A percentile compares a stretch with the other conserved stretches of the same genome.
Conservation (phyloP, 441 rosid genomes). For the Euphorbia celastroides region DNA sequence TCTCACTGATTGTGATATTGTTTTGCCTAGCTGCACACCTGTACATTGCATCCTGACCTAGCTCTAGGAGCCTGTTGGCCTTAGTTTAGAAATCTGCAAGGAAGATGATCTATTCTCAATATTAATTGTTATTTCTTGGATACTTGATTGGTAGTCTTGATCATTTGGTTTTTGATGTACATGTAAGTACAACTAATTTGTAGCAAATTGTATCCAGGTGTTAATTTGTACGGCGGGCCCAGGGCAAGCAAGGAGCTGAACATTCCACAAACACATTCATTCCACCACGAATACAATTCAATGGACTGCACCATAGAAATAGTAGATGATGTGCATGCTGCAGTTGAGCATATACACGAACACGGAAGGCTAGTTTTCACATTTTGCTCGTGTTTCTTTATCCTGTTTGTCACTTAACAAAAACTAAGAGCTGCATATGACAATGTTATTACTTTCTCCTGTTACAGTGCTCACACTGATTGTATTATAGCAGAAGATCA, state of each 20-base stretch:
- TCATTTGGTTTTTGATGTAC: not conserved
- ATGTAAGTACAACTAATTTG: not conserved
- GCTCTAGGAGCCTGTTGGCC: too few relatives aligned
- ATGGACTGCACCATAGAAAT: slow-evolving; percentile 86
- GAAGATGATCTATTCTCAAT: not conserved
- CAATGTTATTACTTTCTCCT: slow-evolving; percentile 13
- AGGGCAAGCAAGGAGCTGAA: slow-evolving; percentile 56
- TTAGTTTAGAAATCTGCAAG: too few relatives aligned
- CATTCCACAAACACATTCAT: slow-evolving; percentile 57
- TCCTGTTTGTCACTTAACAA: not conserved
- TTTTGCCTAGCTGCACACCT: too few relatives aligned
- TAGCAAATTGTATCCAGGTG: slow-evolving; percentile 44
- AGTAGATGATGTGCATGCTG: slow-evolving; percentile 74
- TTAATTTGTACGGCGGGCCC: slow-evolving; percentile 77
- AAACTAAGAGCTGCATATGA: not conserved
- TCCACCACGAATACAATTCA: slow-evolving; percentile 87
- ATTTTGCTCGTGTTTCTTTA: not conserved
- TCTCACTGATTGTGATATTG: too few relatives aligned
- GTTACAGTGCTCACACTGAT: slow-evolving; percentile 87
- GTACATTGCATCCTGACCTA: too few relatives aligned
- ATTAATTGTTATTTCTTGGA: too few relatives aligned
- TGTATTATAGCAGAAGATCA: slow-evolving; percentile 77
- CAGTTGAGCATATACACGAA: slow-evolving; percentile 81
- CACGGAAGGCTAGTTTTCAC: slow-evolving; percentile 67
- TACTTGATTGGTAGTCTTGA: not conserved